These are phyloP conservation scores for Neoboletus brunneissimus DNA, from an alignment of 768 basidiomycete species.

Conservation along the genomic window DNA sequence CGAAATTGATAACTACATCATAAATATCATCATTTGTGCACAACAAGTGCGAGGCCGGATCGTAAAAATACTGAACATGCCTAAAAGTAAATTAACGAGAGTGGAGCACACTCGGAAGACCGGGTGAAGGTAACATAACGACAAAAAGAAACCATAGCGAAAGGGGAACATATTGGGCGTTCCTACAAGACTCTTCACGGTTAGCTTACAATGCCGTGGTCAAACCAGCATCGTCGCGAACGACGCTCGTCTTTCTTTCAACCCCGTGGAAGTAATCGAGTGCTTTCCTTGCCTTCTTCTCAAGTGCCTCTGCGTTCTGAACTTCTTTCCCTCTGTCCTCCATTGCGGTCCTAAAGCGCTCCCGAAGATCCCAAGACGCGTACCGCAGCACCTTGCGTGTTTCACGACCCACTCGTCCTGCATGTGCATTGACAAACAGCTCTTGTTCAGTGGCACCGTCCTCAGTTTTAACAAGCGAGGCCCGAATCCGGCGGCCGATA, in stretches of 20 bases:
- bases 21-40: conserved; percentile 8
- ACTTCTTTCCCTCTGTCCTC: conserved; percentile 81
- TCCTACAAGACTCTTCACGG: background rate
- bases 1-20: conserved; percentile 2
- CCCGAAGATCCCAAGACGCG: conserved; percentile 86
- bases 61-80: conserved; percentile 9
- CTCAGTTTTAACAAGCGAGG: conserved; percentile 51
- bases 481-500: conserved; percentile 79
- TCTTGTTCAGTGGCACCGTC: conserved; percentile 49
- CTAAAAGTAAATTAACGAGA: conserved; percentile 13
- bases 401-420: conserved; percentile 72
- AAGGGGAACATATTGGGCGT: background rate
- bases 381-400: conserved; percentile 90
- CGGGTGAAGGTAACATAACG: background rate
- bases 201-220: conserved; percentile 7
- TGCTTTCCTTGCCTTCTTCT: conserved; percentile 67
- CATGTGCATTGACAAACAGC: conserved; percentile 64
- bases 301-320: conserved; percentile 67
- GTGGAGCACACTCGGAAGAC: conserved; percentile 4
- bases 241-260: conserved; percentile 42
- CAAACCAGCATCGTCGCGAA: conserved; percentile 32
- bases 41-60: conserved; percentile 1
- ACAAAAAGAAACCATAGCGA: conserved; percentile 1
- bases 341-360: conserved; percentile 76
- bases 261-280: conserved; percentile 65